Base-by-base conservation (phyloP, 2,329 filamentous ascomycete species). In the Colletotrichum sp. region DNA sequence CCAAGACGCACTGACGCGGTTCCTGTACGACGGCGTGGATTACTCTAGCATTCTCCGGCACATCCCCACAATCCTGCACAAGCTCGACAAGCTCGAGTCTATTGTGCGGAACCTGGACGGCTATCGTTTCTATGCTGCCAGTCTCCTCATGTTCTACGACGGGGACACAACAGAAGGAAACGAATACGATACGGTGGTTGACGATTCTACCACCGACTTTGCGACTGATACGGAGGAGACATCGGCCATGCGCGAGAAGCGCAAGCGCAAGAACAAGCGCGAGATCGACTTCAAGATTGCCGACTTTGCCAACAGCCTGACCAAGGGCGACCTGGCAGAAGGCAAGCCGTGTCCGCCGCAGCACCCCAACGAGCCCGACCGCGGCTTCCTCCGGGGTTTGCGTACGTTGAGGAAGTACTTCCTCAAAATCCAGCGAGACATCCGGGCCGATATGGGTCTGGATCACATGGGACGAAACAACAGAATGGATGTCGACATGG, bases 271-370 rank as follows among this genome's bases (percentile, higher is more conserved):
- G 81, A 91, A 88, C 76, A 88, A 87, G 75, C 87, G 88, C 62
- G 90, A 93, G 78, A 96, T 98, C 81, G 95, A 98, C 83, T 93
- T 99, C 86, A 98, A 98, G 85, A 97, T 99, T 83, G 96, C 98
- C 73, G 97, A 99, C 84, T 99, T 99, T 86, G 97, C 97, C 78
- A 99, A 99, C 83, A 98, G 96, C 81, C 93, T 98, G 43, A 98
- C 96, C 2, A 94, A 95, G 6, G 94, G 97, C 78, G 96, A 98
- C 80, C 85, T 92, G 13, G 88, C 91, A 75, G 85, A 86, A 67
- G 88, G 89, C 77, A 89, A 89, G 80, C 87, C 90, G 6, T 98
- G 96, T 79, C 97, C 97, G 16, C 97, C 97, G 6, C 90, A 92
- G 75, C 92, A 97, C 81, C 95, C 95, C 0, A 87, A 93, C 43